phyloP scores from a whole-genome alignment of 2,329 filamentous ascomycete genomes.

The Ascocoryne sarcoides region DNA sequence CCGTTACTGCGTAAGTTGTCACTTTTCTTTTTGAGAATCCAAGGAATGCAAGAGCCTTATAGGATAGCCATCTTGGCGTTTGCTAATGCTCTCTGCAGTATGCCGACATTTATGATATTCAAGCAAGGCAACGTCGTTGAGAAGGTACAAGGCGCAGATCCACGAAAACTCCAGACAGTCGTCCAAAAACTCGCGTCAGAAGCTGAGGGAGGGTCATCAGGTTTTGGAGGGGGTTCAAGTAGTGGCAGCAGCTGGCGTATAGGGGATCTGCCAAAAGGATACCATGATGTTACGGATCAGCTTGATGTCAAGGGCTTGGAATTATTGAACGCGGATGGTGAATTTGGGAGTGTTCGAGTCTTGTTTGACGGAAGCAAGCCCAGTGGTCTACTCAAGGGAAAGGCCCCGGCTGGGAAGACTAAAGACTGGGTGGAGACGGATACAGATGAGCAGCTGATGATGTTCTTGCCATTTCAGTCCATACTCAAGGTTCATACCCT shows the following conservation, averaged over 20 bases:
- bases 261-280: conserved; percentile 67
- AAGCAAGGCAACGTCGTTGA: conserved; percentile 59
- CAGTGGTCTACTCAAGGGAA: conserved; percentile 49
- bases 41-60: no score
- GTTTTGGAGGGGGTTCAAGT: conserved; percentile 25
- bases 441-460: conserved; percentile 91
- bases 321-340: conserved; percentile 76
- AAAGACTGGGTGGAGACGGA: conserved; percentile 94
- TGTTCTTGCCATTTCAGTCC: conserved; percentile 83
- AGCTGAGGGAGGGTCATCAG: conserved; percentile 37
- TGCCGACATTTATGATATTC: conserved; percentile 91
- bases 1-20: conserved; percentile 56
- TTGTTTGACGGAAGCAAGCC: conserved; percentile 67
- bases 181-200: conserved; percentile 64
- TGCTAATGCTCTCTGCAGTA: conserved; percentile 31
- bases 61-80: not conserved
- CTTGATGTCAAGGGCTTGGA: conserved; percentile 75
- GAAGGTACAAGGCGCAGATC: conserved; percentile 67
- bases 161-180: conserved; percentile 57
- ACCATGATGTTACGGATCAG: conserved; percentile 73
- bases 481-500: conserved; percentile 82
- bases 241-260: conserved; percentile 60
- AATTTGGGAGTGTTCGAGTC: conserved; percentile 61
- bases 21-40: not conserved
- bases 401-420: conserved; percentile 36